These are phyloP conservation scores for Sphaerulina vaccinii DNA, from an alignment of 2,329 filamentous ascomycete genomes.

Conservation along the genomic window DNA sequence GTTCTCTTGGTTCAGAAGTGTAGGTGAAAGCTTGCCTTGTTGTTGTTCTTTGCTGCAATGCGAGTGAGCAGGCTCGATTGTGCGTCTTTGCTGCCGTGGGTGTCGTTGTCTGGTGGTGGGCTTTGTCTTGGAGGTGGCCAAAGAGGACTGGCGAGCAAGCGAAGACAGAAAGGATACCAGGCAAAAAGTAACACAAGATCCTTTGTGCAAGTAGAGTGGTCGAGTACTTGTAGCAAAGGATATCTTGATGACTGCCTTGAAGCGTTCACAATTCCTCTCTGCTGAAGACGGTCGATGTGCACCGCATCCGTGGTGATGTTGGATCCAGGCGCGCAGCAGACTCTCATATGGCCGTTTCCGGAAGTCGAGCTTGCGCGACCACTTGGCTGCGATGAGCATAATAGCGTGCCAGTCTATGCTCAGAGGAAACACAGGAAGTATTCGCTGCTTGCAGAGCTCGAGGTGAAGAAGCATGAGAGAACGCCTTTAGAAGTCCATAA, in stretches of 20 bases:
- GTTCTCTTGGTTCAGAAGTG: conserved; percentile 30
- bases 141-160: conserved; percentile 30
- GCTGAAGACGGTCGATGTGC: conserved; percentile 34
- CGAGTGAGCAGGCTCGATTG: conserved; percentile 9
- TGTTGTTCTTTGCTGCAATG: conserved; percentile 26
- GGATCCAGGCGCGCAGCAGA: conserved; percentile 31
- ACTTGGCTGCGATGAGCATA: conserved; percentile 20
- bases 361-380: conserved; percentile 30
- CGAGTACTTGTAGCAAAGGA: conserved; percentile 36
- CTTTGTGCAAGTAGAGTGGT: conserved; percentile 35
- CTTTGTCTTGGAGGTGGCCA: conserved; percentile 35
- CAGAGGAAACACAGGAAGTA: conserved; percentile 27
- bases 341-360: conserved; percentile 36
- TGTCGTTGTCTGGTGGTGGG: conserved; percentile 29
- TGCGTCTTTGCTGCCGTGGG: conserved; percentile 24
- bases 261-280: conserved; percentile 7
- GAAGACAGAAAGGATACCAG: conserved; percentile 32
- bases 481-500: conserved; percentile 30
- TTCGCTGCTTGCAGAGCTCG: conserved; percentile 24
- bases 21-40: conserved; percentile 29
- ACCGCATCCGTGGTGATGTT: conserved; percentile 38
- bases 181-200: conserved; percentile 35
- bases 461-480: conserved; percentile 25
- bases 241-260: neutral
- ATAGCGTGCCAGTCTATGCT: conserved; percentile 12